These are phyloP conservation scores for Scleromitrula shiraiana DNA, from an alignment of 2,329 filamentous ascomycete genomes.

Conservation along the genomic window DNA sequence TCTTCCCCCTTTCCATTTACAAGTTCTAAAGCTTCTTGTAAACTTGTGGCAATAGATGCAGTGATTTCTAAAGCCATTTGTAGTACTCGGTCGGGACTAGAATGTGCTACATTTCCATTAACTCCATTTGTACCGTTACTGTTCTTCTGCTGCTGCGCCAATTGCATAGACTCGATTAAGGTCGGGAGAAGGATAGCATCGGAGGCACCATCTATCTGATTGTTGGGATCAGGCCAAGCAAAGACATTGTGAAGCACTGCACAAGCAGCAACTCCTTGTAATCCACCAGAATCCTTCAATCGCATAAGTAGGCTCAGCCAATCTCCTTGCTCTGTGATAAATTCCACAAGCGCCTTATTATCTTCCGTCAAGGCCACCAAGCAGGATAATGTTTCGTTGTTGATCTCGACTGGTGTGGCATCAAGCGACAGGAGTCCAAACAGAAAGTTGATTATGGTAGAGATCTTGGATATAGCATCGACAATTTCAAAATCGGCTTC, in stretches of 20 bases:
- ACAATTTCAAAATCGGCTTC: slow-evolving; percentile 55
- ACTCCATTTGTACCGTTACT: slow-evolving; percentile 9
- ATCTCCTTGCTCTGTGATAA: slow-evolving; percentile 42
- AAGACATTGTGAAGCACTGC: slow-evolving; percentile 57
- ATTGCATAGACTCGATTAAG: slow-evolving; percentile 31
- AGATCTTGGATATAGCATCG: slow-evolving; percentile 42
- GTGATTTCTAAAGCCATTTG: slow-evolving; percentile 51
- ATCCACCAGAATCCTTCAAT: slow-evolving; percentile 40
- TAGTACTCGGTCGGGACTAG: slow-evolving; percentile 25
- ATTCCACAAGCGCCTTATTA: slow-evolving; percentile 44
- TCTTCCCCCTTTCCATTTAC: slow-evolving; percentile 34
- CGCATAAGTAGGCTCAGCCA: slow-evolving; percentile 43
- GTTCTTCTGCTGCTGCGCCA: slow-evolving; percentile 8
- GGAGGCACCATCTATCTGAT: slow-evolving; percentile 40
- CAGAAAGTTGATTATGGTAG: slow-evolving; percentile 44
- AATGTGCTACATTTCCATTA: slow-evolving; percentile 17
- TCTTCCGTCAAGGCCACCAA: slow-evolving; percentile 54
- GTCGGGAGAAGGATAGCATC: slow-evolving; percentile 43
- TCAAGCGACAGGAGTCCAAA: slow-evolving; percentile 42
- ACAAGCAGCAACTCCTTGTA: slow-evolving; percentile 48
- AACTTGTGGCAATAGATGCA: slow-evolving; percentile 54
- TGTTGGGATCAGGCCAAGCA: slow-evolving; percentile 42
- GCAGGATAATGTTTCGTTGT: slow-evolving; percentile 44
- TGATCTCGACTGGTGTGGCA: slow-evolving; percentile 31
- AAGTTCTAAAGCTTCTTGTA: slow-evolving; percentile 44